Percentiles rank a stretch among this genome's conserved stretches.
phyloP scores from a whole-genome alignment of 768 basidiomycete genomes.

The Hypholoma sublateritium region DNA sequence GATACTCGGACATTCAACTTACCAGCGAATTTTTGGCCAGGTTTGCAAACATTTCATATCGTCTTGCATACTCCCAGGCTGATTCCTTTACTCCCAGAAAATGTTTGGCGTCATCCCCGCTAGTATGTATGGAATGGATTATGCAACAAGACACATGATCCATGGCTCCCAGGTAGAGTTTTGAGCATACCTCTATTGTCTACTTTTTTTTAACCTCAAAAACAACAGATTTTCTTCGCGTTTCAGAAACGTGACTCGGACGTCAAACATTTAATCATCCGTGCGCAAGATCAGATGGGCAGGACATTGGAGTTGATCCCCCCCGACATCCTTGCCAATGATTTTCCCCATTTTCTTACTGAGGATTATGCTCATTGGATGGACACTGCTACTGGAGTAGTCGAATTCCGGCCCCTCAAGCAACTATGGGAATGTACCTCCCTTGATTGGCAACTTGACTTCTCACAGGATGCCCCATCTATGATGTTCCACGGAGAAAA shows the following conservation, averaged over 20 bases:
- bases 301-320: slow-evolving; percentile 35
- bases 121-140: slow-evolving; percentile 32
- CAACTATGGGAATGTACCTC: slow-evolving; percentile 25
- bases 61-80: background rate
- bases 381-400: slow-evolving; percentile 16
- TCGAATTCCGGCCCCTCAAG: slow-evolving; percentile 32
- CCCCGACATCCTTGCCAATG: slow-evolving; percentile 19
- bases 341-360: slow-evolving; percentile 30
- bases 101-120: slow-evolving; percentile 35
- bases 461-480: slow-evolving; percentile 10
- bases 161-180: slow-evolving; percentile 16
- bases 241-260: slow-evolving; percentile 12
- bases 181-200: background rate
- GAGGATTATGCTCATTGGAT: slow-evolving; percentile 35
- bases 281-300: slow-evolving; percentile 14
- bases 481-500: slow-evolving; percentile 10
- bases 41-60: slow-evolving; percentile 16
- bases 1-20: slow-evolving; percentile 32
- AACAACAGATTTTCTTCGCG: slow-evolving; percentile 29
- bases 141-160: slow-evolving; percentile 21
- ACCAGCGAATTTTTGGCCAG: slow-evolving; percentile 33
- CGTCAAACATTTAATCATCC: slow-evolving; percentile 28
- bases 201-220: background rate
- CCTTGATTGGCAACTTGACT: slow-evolving; percentile 29
- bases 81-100: slow-evolving; percentile 18